Evolutionary conservation across 192 early-diverging fungal species (phyloP), one percentile per base, ranked within the genome.

Genomic region (Entophlyctis luteolus): DNA sequence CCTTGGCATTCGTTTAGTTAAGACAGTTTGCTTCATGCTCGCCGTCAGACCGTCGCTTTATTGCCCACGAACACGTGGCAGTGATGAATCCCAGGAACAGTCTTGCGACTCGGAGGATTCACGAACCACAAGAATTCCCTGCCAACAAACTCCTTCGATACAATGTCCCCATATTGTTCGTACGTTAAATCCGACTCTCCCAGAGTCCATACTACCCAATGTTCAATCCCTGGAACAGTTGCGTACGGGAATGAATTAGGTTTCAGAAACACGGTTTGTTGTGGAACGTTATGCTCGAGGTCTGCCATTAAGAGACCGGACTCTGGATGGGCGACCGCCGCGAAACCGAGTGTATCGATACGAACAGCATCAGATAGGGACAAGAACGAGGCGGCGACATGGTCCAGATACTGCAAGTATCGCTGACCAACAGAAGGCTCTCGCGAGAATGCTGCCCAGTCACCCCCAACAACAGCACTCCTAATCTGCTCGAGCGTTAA

Each of bases 181-280:
- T 12, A 22, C 16, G 34, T n/a, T 34, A 48, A 23, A 36, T 45
- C 54, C 20, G 45, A 33, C 35, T 39, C 29, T 14, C 54, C 66
- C 22, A 22, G 22, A 29, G 37, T 68, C 54, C 55, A 55, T 12
- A 57, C 18, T 16, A 57, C 38, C 35, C 53, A 68, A 16, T 53
- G 62, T 38, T 55, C 50, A 2, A 52, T 54, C 38, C 62, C 63
- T 50, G 70, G 70, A 70, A 76, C 58, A 70, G 33, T 1, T 63
- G 71, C 36, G 71, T 63, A 63, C 10, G 60, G 60, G 25, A 63
- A 63, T 5, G 20, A 48, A 37, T 63, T 63, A 1, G 1, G 42
- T 8, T 4, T 32, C 4, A 63, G 47, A 6, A 49, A 22, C 60
- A 29, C 47, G 25, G 27, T 12, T n/a, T 53, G 23, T 14, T 57